Percentiles rank a stretch among this genome's conserved stretches.
Conservation (phyloP, 1,284 basidiomycete genomes). For the Cutaneotrichosporon arboriforme region DNA sequence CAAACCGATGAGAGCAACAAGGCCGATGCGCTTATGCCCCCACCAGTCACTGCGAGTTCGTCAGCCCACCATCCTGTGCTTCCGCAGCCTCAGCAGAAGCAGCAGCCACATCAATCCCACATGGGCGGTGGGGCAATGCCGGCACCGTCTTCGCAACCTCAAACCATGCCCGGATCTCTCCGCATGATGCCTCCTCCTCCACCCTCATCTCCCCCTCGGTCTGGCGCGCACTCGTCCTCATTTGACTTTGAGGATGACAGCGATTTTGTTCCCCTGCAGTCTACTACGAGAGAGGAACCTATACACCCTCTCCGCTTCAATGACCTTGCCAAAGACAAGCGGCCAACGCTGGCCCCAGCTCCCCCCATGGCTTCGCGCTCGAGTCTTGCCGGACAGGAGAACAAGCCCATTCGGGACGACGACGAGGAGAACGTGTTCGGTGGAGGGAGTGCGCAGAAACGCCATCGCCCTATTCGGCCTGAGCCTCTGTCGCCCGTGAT, state of each 20-base stretch:
- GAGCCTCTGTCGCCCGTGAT: slow-evolving; percentile 30
- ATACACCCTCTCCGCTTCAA: slow-evolving; percentile 2
- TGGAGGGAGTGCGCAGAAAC: slow-evolving; percentile 23
- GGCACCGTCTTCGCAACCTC: neutral
- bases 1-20: slow-evolving; percentile 13
- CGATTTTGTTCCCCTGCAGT: slow-evolving; percentile 27
- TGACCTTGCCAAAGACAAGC: neutral
- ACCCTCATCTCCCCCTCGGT: slow-evolving; percentile 5
- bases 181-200: neutral
- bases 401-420: slow-evolving; percentile 16
- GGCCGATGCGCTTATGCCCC: neutral
- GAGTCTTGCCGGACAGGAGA: slow-evolving; percentile 10
- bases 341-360: neutral
- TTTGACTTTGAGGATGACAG: slow-evolving; percentile 34
- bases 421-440: slow-evolving; percentile 41
- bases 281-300: slow-evolving; percentile 3
- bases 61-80: neutral
- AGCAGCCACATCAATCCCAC: neutral
- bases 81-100: neutral
- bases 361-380: neutral
- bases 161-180: neutral
- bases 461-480: slow-evolving; percentile 30
- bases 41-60: neutral
- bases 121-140: neutral
- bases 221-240: neutral